Evolutionary conservation across 495 filamentous ascomycete genomes (phyloP).

Genomic region (Thermochaetoides thermophila): DNA sequence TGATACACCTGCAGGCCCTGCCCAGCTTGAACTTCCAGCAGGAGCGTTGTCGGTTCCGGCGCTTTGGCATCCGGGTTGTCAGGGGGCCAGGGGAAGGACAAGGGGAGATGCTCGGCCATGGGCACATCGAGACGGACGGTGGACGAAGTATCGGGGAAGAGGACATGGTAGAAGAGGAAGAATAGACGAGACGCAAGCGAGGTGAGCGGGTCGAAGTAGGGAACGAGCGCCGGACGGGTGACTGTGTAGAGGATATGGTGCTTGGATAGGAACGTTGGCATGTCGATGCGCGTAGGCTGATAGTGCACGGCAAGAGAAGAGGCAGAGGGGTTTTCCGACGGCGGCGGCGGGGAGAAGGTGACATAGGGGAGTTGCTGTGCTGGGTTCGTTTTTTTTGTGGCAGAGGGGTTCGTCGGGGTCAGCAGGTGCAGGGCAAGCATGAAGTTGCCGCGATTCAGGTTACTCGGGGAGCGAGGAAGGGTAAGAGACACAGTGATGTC

Average conservation of each 20-base stretch:
- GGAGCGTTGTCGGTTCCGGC: constrained; percentile 41
- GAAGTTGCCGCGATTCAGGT: constrained; percentile 65
- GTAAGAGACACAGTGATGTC: constrained; percentile 44
- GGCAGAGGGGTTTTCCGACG: constrained; percentile 5
- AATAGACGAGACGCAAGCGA: constrained; percentile 25
- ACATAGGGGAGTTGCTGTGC: constrained; percentile 8
- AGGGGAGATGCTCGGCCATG: constrained; percentile 27
- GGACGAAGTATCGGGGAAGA: constrained; percentile 28
- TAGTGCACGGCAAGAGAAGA: not conserved
- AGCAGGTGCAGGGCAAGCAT: constrained; percentile 72
- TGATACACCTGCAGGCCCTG: constrained; percentile 60
- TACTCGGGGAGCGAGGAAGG: constrained; percentile 44
- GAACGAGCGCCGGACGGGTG: constrained; percentile 25
- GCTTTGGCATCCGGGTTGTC: constrained; percentile 16
- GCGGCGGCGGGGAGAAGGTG: not conserved
- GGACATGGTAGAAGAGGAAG: constrained; percentile 28
- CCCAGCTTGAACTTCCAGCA: constrained; percentile 53
- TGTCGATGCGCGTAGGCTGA: constrained; percentile 5
- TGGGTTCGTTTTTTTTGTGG: not conserved
- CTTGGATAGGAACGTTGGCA: constrained; percentile 8
- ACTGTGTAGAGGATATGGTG: constrained; percentile 21
- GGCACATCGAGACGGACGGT: constrained; percentile 41
- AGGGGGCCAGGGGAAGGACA: not conserved
- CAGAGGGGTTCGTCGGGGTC: constrained; percentile 12
- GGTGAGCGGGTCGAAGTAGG: constrained; percentile 26